Percentiles rank a stretch among this genome's conserved stretches.
Conservation (phyloP, 257 asterid genomes). For the Solanum tarijense region DNA sequence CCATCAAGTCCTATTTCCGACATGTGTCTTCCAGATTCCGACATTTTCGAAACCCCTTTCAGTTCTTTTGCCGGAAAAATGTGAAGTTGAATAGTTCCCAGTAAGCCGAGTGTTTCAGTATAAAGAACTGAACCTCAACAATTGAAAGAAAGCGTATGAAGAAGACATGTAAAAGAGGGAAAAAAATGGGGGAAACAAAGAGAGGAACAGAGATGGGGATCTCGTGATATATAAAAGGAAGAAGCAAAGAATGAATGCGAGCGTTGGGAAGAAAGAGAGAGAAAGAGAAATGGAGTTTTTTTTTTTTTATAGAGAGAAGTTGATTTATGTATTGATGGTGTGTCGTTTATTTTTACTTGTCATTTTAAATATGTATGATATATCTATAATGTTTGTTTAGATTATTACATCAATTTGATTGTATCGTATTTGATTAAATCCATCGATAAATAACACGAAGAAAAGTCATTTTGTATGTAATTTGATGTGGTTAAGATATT, state of each 20-base stretch:
- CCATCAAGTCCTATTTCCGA: slow-evolving; percentile 23
- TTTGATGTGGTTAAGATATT: rapidly evolving
- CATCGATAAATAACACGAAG: no score
- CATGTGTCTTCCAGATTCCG: slow-evolving; percentile 27
- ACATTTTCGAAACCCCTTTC: slow-evolving; percentile 17
- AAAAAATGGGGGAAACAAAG: neutral
- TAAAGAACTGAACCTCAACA: neutral
- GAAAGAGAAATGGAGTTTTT: neutral
- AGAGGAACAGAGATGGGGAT: slow-evolving; percentile 42
- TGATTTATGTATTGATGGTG: neutral
- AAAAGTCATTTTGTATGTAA: no score
- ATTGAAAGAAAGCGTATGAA: slow-evolving; percentile 4
- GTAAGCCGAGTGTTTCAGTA: neutral
- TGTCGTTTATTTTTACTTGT: neutral
- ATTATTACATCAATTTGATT: no score
- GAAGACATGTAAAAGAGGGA: slow-evolving; percentile 8
- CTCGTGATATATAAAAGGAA: slow-evolving; percentile 52
- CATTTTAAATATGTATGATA: no score
- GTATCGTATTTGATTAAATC: no score
- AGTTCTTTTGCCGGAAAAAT: neutral
- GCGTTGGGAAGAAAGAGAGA: slow-evolving; percentile 25
- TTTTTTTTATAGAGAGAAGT: slow-evolving; percentile 10
- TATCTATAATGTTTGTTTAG: no score
- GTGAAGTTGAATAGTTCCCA: neutral
- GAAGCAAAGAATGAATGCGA: slow-evolving; percentile 58